Base-by-base conservation (phyloP, 176 grass and related monocot genomes). In the Oryza australiensis region DNA sequence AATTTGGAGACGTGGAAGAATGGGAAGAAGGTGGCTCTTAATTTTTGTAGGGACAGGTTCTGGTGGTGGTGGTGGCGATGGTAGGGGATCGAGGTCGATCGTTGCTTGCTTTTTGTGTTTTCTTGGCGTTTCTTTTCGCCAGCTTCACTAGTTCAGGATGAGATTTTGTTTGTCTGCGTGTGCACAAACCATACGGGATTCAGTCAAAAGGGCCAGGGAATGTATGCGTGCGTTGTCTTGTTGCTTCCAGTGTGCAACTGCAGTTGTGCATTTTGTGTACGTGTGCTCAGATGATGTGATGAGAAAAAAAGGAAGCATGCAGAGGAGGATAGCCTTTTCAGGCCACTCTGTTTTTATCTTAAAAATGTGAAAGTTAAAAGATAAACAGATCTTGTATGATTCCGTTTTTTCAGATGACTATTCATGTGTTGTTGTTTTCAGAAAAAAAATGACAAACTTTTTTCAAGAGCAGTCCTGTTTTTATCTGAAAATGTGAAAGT, bases 91-190 rank as follows among this genome's bases (percentile, higher is more conserved):
- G 23, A 51, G 40, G 29, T 77, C 14, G 46, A 49, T 16, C 51
- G 20, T 22, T 37, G 38, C 49, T 77, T 51, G 4, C 18, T 75
- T 38, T 49, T 49, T 49, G 46, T 22, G 23, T 64, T 49, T 12
- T 62, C 5, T 57, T 70, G 15, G 59, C 14, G 34, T 9, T 59
- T 59, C 33, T 74, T 86, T 80, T 9, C 32, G 76, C 68, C 84
- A 41, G 79, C 57, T 14, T 77, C 76, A 66, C 30, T 51, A 43
- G 26, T 34, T 60, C 34, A 45, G 22, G 62, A 42, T 13, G 10
- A 38, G 22, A 78, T 63, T 70, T 43, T 51, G 22, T 77, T 22
- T 23, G 16, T 23, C 6, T 65, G 66, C 57, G 76, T 78, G 38
- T 30, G 10, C 3, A 66, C 9, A 65, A n/a, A 45, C 12, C 11